A percentile compares a stretch with the other conserved stretches of the same genome.
Conservation (phyloP, 2,329 filamentous ascomycete species). For the Coleophoma eucalyptorum region DNA sequence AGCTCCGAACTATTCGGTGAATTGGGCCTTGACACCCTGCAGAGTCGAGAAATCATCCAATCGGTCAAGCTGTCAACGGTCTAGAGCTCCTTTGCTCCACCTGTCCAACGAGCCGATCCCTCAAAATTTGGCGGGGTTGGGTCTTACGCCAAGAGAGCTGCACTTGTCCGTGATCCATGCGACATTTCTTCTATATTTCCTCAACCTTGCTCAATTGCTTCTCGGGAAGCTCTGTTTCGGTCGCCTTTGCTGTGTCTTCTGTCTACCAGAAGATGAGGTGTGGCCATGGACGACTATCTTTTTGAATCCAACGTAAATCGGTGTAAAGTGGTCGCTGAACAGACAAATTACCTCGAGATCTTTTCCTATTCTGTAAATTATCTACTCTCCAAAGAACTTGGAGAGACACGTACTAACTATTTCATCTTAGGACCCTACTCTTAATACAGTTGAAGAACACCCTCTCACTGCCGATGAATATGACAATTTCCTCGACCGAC, state of each 20-base stretch:
- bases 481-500: constrained; percentile 11
- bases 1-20: no score
- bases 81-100: no score
- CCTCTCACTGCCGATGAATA: constrained; percentile 8
- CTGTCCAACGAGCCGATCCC: no score
- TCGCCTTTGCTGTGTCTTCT: background rate
- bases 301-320: constrained; percentile 24
- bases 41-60: no score
- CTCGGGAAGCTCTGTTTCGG: background rate
- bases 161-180: background rate
- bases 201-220: background rate
- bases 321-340: constrained; percentile 20
- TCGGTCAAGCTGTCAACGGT: no score
- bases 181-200: background rate
- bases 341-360: constrained; percentile 26
- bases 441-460: constrained; percentile 9
- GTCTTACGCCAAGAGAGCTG: background rate
- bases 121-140: background rate
- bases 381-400: background rate
- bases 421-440: constrained; percentile 6
- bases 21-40: no score
- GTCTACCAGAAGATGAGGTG: background rate
- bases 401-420: background rate
- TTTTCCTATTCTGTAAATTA: constrained; percentile 24
- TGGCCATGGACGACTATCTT: constrained; percentile 29